Base-by-base conservation (phyloP, 2,329 filamentous ascomycete species). In the Escovopsis sp. region DNA sequence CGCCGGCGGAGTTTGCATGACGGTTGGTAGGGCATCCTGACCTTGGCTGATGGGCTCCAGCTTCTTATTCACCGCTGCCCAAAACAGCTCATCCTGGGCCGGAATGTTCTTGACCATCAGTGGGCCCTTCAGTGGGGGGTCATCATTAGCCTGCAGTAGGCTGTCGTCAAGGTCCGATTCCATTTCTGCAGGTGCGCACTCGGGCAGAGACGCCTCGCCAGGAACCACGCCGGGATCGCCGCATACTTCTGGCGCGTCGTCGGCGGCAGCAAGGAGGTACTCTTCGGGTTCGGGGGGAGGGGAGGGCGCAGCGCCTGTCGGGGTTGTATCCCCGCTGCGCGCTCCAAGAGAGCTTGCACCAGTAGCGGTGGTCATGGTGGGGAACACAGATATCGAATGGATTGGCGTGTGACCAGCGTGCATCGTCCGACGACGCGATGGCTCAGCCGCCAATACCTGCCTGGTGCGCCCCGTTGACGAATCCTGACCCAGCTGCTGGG, bases 391-490 rank as follows among this genome's bases (percentile, higher is more conserved):
- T 10, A 76, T 59, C 1, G 73, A 75, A 53, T 77, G 74, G 40
- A 68, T 77, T 6, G 75, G 75, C 2, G 75, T 79, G 55, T 79
- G 75, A 1, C 75, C 75, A 18, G 75, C 75, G 54, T 79, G 70
- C 67, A 80, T 73, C 0, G 67, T 76, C 35, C 77, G 66, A 37
- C 75, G 65, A 39, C 61, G 63, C 36, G 64, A 62, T 50, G 70
- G 73, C 6, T 67, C 62, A 7, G 67, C 68, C 23, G 61, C 62
- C 33, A 75, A 59, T 8, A 63, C 63, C 47, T 69, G 59, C 41
- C 69, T 55, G 3, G 69, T 69, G 41, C 65, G 58, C 33, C 65
- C 61, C 41, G 63, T 65, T 4, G 64, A 59, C 2, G 58, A 59
- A 2, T 47, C 41, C 11, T 55, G 53, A 40, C 50, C 54, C 10